Conservation (phyloP, 1,284 basidiomycete species). For the Tilletia walkeri region DNA sequence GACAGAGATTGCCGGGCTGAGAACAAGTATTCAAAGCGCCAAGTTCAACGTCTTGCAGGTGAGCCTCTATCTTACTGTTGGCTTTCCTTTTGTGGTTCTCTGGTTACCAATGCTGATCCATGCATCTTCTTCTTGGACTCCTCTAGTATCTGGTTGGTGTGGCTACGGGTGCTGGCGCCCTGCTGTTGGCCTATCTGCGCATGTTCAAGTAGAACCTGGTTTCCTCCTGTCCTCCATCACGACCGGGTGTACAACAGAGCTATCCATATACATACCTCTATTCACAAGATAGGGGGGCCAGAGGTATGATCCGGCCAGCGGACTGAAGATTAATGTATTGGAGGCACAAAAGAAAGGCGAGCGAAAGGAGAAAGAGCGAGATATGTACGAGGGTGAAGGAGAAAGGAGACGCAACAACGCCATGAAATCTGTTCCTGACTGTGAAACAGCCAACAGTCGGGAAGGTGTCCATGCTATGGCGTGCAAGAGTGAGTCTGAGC, state of each 20-base stretch:
- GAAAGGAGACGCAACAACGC: too few relatives aligned
- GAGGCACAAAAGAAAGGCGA: too few relatives aligned
- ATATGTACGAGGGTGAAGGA: too few relatives aligned
- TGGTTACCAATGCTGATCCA: neutral
- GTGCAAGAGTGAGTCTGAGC: too few relatives aligned
- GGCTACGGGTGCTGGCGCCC: constrained; percentile 82
- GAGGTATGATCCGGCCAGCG: too few relatives aligned
- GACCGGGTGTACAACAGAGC: neutral
- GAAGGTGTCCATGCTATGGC: too few relatives aligned
- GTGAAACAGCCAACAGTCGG: too few relatives aligned
- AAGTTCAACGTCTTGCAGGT: constrained; percentile 64
- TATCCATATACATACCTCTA: too few relatives aligned
- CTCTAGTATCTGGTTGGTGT: constrained; percentile 43
- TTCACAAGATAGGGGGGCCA: too few relatives aligned
- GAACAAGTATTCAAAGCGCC: constrained; percentile 86
- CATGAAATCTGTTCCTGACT: too few relatives aligned
- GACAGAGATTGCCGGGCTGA: constrained; percentile 85
- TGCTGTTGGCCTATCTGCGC: constrained; percentile 79
- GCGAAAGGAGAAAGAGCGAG: too few relatives aligned
- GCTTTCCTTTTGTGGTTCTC: neutral
- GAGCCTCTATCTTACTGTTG: constrained; percentile 21
- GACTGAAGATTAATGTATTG: too few relatives aligned
- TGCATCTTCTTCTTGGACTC: neutral
- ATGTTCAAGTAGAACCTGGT: constrained; percentile 56
- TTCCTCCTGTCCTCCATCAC: neutral